Percentiles rank a stretch among this genome's conserved stretches.
Evolutionary conservation across 2,329 filamentous ascomycete species (phyloP).

Genomic region (Paraconiothyrium brasiliense): DNA sequence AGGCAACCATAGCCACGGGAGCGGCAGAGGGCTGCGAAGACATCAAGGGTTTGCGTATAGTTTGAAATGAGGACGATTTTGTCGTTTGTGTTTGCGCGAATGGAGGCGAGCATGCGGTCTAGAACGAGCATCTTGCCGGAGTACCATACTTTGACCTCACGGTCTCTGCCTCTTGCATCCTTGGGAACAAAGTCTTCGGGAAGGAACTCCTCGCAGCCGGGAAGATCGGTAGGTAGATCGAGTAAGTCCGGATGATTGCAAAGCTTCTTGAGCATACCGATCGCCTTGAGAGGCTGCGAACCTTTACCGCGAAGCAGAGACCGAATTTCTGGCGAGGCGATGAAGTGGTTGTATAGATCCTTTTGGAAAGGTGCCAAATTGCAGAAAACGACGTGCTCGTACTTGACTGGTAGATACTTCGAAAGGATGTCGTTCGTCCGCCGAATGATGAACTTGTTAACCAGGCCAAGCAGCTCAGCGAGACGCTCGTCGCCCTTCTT

Average conservation of each 20-base stretch:
- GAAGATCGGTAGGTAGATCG: constrained; percentile 81
- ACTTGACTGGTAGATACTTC: constrained; percentile 97
- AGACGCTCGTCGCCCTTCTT: constrained; percentile 85
- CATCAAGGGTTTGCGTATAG: constrained; percentile 93
- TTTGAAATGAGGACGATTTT: constrained; percentile 99
- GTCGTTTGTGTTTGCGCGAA: constrained; percentile 95
- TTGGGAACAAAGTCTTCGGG: constrained; percentile 90
- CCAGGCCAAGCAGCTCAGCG: constrained; percentile 79
- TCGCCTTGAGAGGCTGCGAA: constrained; percentile 94
- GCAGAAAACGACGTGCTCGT: constrained; percentile 99
- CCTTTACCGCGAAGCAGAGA: constrained; percentile 91
- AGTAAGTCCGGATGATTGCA: constrained; percentile 98
- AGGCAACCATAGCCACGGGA: constrained; percentile 84
- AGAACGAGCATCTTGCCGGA: constrained; percentile 98
- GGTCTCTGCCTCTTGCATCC: constrained; percentile 85
- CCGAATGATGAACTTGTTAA: constrained; percentile 99
- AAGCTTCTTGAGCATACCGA: constrained; percentile 95
- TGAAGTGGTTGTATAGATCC: constrained; percentile 95
- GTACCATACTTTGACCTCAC: constrained; percentile 94
- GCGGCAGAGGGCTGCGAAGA: constrained; percentile 92
- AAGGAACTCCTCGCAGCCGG: constrained; percentile 82
- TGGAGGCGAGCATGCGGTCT: constrained; percentile 96
- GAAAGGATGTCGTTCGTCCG: constrained; percentile 97
- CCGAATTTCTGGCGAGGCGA: constrained; percentile 93
- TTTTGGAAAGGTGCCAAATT: constrained; percentile 92